phyloP scores from a whole-genome alignment of 306 rosid genomes.

The Medicago lupulina region DNA sequence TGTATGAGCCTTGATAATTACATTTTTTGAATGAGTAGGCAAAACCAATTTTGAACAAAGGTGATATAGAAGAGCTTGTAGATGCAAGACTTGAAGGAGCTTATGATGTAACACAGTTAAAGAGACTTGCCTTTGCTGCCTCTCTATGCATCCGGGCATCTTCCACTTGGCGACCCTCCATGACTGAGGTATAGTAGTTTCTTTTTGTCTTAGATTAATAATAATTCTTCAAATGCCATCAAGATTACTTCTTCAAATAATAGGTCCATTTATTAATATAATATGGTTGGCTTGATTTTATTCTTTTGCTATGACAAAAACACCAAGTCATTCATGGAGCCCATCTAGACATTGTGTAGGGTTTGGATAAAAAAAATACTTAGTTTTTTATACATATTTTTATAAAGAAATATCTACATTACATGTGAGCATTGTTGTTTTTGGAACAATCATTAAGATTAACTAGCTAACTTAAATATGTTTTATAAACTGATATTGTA shows the following conservation, averaged over 20 bases:
- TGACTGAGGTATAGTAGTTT: constrained; percentile 77
- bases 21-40: constrained; percentile 57
- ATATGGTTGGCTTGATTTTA: not conserved
- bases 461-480: not conserved
- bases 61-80: constrained; percentile 68
- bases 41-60: constrained; percentile 81
- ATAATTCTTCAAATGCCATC: not conserved
- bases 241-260: not conserved
- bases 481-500: not conserved
- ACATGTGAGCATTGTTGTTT: not conserved
- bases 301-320: not conserved
- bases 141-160: constrained; percentile 82
- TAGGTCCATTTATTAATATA: not conserved
- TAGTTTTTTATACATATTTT: not conserved
- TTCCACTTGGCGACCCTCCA: constrained; percentile 83
- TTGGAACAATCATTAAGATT: not conserved
- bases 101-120: constrained; percentile 64
- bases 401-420: not conserved
- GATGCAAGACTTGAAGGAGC: constrained; percentile 85
- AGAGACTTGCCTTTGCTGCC: constrained; percentile 78
- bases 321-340: constrained; percentile 5
- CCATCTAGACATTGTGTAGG: not conserved
- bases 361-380: constrained; percentile 6
- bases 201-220: not conserved
- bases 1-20: too few species aligned